Conservation (phyloP, 176 grass and related monocot genomes). For the Pharus latifolius region DNA sequence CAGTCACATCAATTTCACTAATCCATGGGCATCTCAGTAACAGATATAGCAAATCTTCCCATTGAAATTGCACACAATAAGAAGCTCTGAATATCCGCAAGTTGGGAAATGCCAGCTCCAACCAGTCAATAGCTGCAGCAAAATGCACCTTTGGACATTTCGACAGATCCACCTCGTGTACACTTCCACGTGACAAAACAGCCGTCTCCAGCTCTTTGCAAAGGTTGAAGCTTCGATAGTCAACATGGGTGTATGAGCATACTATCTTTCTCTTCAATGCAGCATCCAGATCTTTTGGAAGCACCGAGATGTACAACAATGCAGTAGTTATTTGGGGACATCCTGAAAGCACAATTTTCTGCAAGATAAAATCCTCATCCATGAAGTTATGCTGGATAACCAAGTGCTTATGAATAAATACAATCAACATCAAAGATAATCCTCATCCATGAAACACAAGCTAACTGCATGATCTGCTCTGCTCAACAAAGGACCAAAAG, state of each 20-base stretch:
- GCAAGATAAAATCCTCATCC: conserved; percentile 17
- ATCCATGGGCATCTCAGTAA: conserved; percentile 33
- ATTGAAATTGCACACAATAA: conserved; percentile 37
- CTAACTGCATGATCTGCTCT: background rate
- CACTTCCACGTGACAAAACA: conserved; percentile 21
- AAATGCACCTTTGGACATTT: conserved; percentile 56
- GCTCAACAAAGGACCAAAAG: background rate
- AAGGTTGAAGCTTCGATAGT: conserved; percentile 7
- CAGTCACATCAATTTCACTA: conserved; percentile 44
- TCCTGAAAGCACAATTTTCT: conserved; percentile 56
- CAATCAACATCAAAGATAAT: too few species aligned
- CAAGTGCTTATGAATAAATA: too few species aligned
- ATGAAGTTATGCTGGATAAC: too few species aligned
- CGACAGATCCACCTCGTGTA: conserved; percentile 43
- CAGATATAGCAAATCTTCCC: conserved; percentile 43
- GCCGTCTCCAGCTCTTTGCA: conserved; percentile 7
- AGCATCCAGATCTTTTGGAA: conserved; percentile 35
- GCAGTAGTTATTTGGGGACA: conserved; percentile 47
- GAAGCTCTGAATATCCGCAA: conserved; percentile 42
- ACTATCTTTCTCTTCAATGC: conserved; percentile 34
- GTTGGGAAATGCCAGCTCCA: conserved; percentile 40
- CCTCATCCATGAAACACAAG: background rate
- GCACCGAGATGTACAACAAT: conserved; percentile 34
- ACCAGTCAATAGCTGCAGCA: conserved; percentile 29
- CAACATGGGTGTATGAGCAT: background rate